Percentiles rank a stretch among this genome's conserved stretches.
phyloP scores from a whole-genome alignment of 192 early-diverging fungal species.

The Backusella parvicylindrica region DNA sequence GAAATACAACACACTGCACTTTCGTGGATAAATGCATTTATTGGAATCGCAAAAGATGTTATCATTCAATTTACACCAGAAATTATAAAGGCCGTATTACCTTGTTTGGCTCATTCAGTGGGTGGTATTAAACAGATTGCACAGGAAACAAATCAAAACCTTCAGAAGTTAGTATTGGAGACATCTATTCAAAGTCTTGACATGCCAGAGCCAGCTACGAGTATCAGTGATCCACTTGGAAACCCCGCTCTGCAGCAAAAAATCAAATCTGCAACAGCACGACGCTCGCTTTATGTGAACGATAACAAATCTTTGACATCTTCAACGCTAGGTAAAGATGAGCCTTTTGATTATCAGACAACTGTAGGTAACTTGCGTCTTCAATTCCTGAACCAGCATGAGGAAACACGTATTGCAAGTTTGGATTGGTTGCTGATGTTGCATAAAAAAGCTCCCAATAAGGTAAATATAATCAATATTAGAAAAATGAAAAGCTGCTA shows the following conservation, averaged over 20 bases:
- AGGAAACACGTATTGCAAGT: slow-evolving; percentile 88
- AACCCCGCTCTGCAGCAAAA: background rate
- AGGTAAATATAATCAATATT: slow-evolving; percentile 36
- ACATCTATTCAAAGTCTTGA: slow-evolving; percentile 34
- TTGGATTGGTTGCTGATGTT: slow-evolving; percentile 98
- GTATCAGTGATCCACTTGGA: slow-evolving; percentile 2
- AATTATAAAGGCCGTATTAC: slow-evolving; percentile 81
- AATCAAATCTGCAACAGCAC: background rate
- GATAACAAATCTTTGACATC: background rate
- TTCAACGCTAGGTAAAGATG: slow-evolving; percentile 14
- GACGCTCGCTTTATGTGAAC: background rate
- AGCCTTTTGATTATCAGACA: slow-evolving; percentile 82
- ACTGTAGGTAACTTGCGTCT: slow-evolving; percentile 77
- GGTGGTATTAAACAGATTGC: slow-evolving; percentile 68
- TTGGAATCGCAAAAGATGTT: slow-evolving; percentile 73
- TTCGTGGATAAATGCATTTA: slow-evolving; percentile 90
- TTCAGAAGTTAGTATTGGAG: slow-evolving; percentile 76
- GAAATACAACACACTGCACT: slow-evolving; percentile 93
- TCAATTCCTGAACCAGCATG: slow-evolving; percentile 83
- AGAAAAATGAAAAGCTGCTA: background rate
- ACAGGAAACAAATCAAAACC: slow-evolving; percentile 72
- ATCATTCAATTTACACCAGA: slow-evolving; percentile 81
- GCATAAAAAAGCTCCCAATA: slow-evolving; percentile 86
- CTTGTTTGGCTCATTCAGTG: slow-evolving; percentile 78
- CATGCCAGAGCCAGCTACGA: slow-evolving; percentile 22